Evolutionary conservation across 345 rosid species (phyloP).

Genomic region (Populus davidiana): DNA sequence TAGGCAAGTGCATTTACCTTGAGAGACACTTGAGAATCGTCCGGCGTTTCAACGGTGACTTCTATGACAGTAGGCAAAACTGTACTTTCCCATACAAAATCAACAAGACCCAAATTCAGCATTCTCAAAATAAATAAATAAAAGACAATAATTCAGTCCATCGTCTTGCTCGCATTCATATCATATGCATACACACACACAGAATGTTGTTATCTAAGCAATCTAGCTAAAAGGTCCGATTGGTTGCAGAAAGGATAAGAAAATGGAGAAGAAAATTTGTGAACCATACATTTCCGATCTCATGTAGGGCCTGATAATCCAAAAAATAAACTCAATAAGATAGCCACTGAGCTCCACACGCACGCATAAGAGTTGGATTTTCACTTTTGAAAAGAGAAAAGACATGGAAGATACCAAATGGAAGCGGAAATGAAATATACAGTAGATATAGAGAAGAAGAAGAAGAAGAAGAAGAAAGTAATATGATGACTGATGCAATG

Average conservation of each 20-base stretch:
- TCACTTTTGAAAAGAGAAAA: no score
- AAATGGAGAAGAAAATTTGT: not conserved
- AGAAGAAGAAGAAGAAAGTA: not conserved
- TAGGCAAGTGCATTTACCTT: conserved; percentile 9
- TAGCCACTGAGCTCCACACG: no score
- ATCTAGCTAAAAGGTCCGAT: not conserved
- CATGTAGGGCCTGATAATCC: not conserved
- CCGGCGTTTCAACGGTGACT: conserved; percentile 24
- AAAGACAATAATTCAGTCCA: not conserved
- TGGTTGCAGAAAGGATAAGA: not conserved
- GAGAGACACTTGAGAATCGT: conserved; percentile 28
- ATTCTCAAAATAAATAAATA: not conserved
- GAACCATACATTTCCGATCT: conserved; percentile 2
- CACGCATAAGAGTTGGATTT: no score
- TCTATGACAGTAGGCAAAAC: conserved; percentile 31
- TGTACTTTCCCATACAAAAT: conserved; percentile 1
- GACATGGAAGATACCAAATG: no score
- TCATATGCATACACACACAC: not conserved
- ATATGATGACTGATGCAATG: not conserved
- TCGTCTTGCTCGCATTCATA: not conserved
- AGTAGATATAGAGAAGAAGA: not conserved
- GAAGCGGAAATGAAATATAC: not conserved
- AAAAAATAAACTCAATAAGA: not conserved
- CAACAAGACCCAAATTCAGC: not conserved
- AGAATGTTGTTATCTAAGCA: not conserved